Conservation (phyloP, 768 basidiomycete genomes). For the Coprinellus aureogranulatus region DNA sequence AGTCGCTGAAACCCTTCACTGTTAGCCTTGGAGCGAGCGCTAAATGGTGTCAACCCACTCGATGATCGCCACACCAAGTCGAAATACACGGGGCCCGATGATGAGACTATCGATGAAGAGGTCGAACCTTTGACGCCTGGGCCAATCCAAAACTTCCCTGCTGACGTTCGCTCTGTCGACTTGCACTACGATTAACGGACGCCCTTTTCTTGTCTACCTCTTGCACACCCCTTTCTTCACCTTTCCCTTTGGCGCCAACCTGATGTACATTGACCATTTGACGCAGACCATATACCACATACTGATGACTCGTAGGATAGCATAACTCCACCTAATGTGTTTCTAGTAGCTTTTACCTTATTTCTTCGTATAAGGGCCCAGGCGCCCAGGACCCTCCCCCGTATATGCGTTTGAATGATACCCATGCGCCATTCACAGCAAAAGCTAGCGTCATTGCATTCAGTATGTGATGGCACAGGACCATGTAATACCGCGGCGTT, state of each 20-base stretch:
- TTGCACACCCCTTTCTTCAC: background rate
- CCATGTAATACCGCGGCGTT: too few relatives aligned
- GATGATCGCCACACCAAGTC: conserved; percentile 26
- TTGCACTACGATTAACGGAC: background rate
- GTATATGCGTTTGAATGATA: background rate
- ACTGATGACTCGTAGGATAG: conserved; percentile 3
- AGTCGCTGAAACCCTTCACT: background rate
- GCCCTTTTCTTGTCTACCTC: background rate
- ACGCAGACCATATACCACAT: conserved; percentile 6
- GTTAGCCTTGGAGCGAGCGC: conserved; percentile 34
- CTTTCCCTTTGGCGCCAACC: background rate
- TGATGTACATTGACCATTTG: conserved; percentile 6
- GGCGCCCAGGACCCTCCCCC: too few relatives aligned
- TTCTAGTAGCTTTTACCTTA: background rate
- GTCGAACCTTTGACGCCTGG: conserved; percentile 31
- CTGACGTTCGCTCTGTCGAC: background rate
- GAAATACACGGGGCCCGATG: conserved; percentile 32
- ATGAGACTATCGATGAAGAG: conserved; percentile 33
- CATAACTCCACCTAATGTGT: conserved; percentile 1
- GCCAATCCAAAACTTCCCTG: conserved; percentile 11
- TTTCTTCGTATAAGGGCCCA: too few relatives aligned
- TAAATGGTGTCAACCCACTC: conserved; percentile 28
- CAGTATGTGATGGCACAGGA: too few relatives aligned
- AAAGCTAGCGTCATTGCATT: too few relatives aligned
- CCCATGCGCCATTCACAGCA: too few relatives aligned